A percentile compares a stretch with the other conserved stretches of the same genome.
phyloP scores from a whole-genome alignment of 352 stramenopile species.

The Pythium dissotocum region DNA sequence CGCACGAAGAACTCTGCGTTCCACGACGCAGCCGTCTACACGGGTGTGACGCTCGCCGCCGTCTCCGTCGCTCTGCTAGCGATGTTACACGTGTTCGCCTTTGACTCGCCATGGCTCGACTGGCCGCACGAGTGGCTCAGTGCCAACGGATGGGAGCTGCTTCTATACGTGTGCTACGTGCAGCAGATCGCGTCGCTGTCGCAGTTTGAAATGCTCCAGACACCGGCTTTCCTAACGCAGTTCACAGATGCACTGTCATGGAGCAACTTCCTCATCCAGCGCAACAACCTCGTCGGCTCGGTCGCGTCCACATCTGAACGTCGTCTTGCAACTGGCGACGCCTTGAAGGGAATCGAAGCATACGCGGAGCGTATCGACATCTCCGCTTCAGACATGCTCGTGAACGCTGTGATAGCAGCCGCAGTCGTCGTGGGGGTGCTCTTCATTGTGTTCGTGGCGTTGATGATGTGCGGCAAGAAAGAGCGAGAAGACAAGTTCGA shows the following conservation, averaged over 20 bases:
- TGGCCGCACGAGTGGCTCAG: slow-evolving; percentile 26
- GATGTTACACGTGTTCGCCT: slow-evolving; percentile 63
- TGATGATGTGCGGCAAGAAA: slow-evolving; percentile 22
- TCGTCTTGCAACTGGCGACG: slow-evolving; percentile 21
- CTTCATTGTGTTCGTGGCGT: slow-evolving; percentile 23
- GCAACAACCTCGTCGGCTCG: slow-evolving; percentile 3
- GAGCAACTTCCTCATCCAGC: slow-evolving; percentile 45
- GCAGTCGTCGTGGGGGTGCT: slow-evolving; percentile 25
- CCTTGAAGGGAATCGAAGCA: slow-evolving; percentile 28
- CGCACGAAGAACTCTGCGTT: slow-evolving; percentile 1
- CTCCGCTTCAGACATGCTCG: slow-evolving; percentile 28
- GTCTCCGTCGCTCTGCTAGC: slow-evolving; percentile 57
- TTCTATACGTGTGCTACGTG: slow-evolving; percentile 44
- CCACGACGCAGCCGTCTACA: slow-evolving; percentile 14
- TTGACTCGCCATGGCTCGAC: slow-evolving; percentile 37
- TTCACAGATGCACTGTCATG: slow-evolving; percentile 52
- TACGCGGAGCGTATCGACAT: slow-evolving; percentile 40
- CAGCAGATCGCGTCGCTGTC: slow-evolving; percentile 46
- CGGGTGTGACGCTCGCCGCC: slow-evolving; percentile 28
- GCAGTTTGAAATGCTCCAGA: slow-evolving; percentile 36
- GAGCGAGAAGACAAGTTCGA: slow-evolving; percentile 29
- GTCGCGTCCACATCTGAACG: slow-evolving; percentile 6
- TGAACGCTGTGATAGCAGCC: slow-evolving; percentile 31
- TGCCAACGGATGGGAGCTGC: slow-evolving; percentile 52
- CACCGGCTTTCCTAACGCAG: slow-evolving; percentile 37